Base-by-base conservation (phyloP, 1,284 basidiomycete genomes). In the Trichosporon coremiiforme region DNA sequence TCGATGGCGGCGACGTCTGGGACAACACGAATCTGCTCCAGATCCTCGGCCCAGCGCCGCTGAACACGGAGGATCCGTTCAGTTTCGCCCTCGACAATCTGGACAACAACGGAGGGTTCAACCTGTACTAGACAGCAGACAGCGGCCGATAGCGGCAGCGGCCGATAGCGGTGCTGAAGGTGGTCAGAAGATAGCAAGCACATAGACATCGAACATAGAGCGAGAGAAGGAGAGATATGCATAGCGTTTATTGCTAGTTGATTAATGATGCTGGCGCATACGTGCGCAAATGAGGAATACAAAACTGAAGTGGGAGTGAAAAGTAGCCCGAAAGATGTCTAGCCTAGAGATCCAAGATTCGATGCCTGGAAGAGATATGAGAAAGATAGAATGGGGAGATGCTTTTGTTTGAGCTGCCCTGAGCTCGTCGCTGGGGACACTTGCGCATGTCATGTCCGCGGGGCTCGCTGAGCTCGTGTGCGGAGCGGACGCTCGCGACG, bases 21-120 rank as follows among this genome's bases (percentile, higher is more conserved):
- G 72, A 73, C 47, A 55, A 70, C 55, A 65, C 69, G 38, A 66
- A 66, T 15, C 64, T 71, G 45, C 65, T 74, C 25, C 67, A 72
- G 36, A 66, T 74, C 22, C 69, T 74, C 15, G 67, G 70, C 20
- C 70, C 71, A 0, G 66, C 70, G 22, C 66, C 69, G 4, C 67
- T 74, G 41, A 69, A 62, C n/a, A 74, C 73, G 1, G 70, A 74
- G 64, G 71, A 71, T 60, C 73, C 73, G 2, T 74, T 74, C 41
- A 66, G 70, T 31, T 74, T 74, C 12, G 57, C 57, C 13, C 57
- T 60, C 31, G 57, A 60, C 57, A 33, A 33, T 9, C 4, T 60
- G 17, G 57, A 60, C 8, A 60, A 60, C 57, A 17, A 29, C 3
- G 29, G 31, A 31, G 15, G 17, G 4, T 60, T 60, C 57, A 60